phyloP scores from a whole-genome alignment of 2,329 filamentous ascomycete genomes.

The Blastomyces gilchristii region DNA sequence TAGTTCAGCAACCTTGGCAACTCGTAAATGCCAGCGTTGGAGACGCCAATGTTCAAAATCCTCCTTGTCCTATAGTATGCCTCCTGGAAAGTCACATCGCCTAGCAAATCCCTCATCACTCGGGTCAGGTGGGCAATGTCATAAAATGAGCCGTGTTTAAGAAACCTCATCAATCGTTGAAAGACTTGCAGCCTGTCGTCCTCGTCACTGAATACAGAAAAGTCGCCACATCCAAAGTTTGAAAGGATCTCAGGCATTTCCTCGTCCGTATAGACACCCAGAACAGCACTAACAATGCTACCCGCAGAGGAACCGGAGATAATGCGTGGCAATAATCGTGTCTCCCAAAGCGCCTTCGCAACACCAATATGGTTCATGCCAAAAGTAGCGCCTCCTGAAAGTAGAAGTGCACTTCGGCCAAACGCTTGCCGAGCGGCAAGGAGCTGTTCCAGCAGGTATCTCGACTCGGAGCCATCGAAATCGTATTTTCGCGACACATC shows the following conservation, averaged over 20 bases:
- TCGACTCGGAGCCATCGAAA: constrained; percentile 48
- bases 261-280: constrained; percentile 67
- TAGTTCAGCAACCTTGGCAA: constrained; percentile 82
- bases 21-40: constrained; percentile 76
- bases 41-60: constrained; percentile 90
- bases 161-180: constrained; percentile 58
- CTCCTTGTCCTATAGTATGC: constrained; percentile 88
- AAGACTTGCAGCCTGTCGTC: constrained; percentile 52
- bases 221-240: constrained; percentile 66
- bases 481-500: constrained; percentile 46
- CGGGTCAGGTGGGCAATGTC: constrained; percentile 71
- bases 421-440: constrained; percentile 67
- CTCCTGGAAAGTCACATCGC: constrained; percentile 89
- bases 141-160: constrained; percentile 75
- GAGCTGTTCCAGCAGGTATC: constrained; percentile 56
- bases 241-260: constrained; percentile 62
- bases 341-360: constrained; percentile 67
- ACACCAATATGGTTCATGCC: constrained; percentile 90
- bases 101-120: constrained; percentile 71
- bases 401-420: constrained; percentile 68
- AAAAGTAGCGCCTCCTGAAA: constrained; percentile 80
- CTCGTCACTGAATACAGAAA: constrained; percentile 65
- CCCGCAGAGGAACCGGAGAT: constrained; percentile 82
- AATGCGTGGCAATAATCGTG: constrained; percentile 66
- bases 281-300: constrained; percentile 71